Conservation (phyloP, 176 grass and related monocot species). For the Echinochloa phyllopogon region DNA sequence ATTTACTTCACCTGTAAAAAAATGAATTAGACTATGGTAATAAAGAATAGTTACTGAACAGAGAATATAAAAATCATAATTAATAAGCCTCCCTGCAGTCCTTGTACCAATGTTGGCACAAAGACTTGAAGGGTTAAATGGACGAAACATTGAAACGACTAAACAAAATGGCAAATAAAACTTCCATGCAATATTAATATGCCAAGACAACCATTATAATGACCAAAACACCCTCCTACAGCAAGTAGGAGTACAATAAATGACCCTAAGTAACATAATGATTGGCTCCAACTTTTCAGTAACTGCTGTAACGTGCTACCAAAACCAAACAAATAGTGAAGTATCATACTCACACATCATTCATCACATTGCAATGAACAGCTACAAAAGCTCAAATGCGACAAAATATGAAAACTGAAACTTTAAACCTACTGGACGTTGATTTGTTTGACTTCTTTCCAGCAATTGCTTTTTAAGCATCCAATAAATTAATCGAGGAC, state of each 20-base stretch:
- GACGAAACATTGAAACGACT: not conserved
- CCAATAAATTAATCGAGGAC: not conserved
- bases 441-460: not conserved
- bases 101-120: not conserved
- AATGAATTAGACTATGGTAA: conserved; percentile 31
- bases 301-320: not conserved
- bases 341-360: not conserved
- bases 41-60: not conserved
- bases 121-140: not conserved
- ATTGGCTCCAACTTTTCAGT: not conserved
- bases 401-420: not conserved
- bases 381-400: not conserved
- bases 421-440: not conserved
- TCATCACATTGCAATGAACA: not conserved
- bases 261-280: not conserved
- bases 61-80: conserved; percentile 18
- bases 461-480: not conserved
- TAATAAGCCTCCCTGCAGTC: not conserved
- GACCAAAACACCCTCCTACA: not conserved
- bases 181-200: not conserved
- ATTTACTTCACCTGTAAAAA: conserved; percentile 54
- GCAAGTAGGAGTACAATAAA: not conserved
- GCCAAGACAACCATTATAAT: not conserved
- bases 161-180: not conserved
- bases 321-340: not conserved